These are phyloP conservation scores for Carnegiea gigantea DNA, from an alignment of 179 eudicot species.

Conservation along the genomic window DNA sequence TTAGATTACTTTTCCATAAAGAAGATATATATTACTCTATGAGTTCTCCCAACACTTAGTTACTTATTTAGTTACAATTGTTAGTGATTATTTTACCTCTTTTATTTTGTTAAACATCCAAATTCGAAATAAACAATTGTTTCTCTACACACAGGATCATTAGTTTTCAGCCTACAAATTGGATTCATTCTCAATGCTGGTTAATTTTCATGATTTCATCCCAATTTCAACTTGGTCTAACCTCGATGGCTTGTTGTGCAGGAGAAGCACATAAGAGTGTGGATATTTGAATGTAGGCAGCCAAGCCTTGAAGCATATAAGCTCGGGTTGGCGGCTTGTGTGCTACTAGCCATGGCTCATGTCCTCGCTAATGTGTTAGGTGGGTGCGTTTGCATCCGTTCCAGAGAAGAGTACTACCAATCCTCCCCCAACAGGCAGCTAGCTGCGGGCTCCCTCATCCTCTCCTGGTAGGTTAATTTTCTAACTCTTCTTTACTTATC, in stretches of 20 bases:
- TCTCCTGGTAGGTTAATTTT: constrained; percentile 55
- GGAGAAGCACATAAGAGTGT: constrained; percentile 48
- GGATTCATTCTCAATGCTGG: not conserved
- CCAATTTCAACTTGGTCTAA: not conserved
- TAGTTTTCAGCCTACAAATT: not conserved
- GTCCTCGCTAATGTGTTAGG: constrained; percentile 61
- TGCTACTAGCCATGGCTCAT: constrained; percentile 64
- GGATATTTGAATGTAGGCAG: constrained; percentile 74
- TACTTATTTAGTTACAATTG: too few species aligned
- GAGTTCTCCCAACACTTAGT: too few species aligned
- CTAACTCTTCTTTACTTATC: not conserved
- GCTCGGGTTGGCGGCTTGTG: constrained; percentile 70
- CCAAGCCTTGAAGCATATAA: constrained; percentile 81
- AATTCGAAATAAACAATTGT: too few species aligned
- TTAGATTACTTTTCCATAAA: too few species aligned
- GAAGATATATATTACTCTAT: too few species aligned
- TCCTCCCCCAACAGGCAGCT: constrained; percentile 68
- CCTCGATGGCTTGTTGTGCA: constrained; percentile 19
- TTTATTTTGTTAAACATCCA: too few species aligned
- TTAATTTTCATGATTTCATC: not conserved
- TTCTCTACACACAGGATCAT: not conserved
- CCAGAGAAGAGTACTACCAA: constrained; percentile 53
- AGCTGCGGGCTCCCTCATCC: constrained; percentile 60
- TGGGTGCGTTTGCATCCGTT: constrained; percentile 68
- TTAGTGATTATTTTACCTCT: too few species aligned